A percentile compares a stretch with the other conserved stretches of the same genome.
Evolutionary conservation across 495 filamentous ascomycete species (phyloP).

Genomic region (Aspergillus asperescens): DNA sequence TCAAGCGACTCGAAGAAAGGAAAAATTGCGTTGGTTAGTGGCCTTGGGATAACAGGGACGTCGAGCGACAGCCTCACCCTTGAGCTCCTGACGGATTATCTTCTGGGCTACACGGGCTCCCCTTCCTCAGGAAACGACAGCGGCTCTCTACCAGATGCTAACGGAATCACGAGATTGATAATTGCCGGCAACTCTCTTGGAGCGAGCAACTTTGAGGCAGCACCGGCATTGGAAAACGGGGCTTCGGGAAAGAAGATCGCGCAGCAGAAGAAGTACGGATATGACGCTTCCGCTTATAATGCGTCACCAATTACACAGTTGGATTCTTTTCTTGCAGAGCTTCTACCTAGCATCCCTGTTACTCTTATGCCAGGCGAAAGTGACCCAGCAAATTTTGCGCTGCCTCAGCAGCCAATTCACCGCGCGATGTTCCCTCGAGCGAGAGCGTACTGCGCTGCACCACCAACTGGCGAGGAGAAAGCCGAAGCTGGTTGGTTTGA

Average conservation of each 20-base stretch:
- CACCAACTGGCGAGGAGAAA: slow-evolving; percentile 40
- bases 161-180: slow-evolving; percentile 75
- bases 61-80: slow-evolving; percentile 65
- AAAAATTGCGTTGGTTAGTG: slow-evolving; percentile 86
- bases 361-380: slow-evolving; percentile 69
- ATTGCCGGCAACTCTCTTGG: slow-evolving; percentile 88
- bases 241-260: slow-evolving; percentile 40
- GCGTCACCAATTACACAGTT: slow-evolving; percentile 73
- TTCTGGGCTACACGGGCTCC: slow-evolving; percentile 71
- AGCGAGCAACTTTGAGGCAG: slow-evolving; percentile 40
- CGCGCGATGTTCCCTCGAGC: slow-evolving; percentile 73
- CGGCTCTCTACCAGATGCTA: slow-evolving; percentile 31
- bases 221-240: slow-evolving; percentile 28
- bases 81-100: slow-evolving; percentile 77
- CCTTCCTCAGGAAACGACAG: slow-evolving; percentile 45
- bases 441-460: slow-evolving; percentile 55
- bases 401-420: slow-evolving; percentile 81
- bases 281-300: slow-evolving; percentile 85
- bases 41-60: slow-evolving; percentile 72
- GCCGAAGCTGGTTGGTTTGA: slow-evolving; percentile 73
- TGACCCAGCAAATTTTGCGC: slow-evolving; percentile 75
- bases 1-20: slow-evolving; percentile 41
- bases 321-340: slow-evolving; percentile 71
- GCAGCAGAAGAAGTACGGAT: slow-evolving; percentile 79
- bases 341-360: slow-evolving; percentile 77